phyloP scores from a whole-genome alignment of 805 yeast species.

The Candida chauliodis region DNA sequence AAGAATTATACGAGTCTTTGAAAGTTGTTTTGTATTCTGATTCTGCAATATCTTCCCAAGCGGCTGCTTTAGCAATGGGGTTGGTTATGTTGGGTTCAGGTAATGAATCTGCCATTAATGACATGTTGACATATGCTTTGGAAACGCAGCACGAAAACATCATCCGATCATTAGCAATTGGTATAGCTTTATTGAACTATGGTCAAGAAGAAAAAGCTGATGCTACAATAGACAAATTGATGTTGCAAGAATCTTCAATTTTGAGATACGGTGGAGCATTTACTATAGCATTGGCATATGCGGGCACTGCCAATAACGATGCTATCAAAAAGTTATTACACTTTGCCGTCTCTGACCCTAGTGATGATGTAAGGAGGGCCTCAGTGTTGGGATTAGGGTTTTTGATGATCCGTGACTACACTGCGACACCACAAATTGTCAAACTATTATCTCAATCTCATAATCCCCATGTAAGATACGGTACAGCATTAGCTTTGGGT shows the following conservation, averaged over 20 bases:
- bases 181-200: conserved; percentile 80
- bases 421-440: conserved; percentile 92
- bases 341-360: conserved; percentile 93
- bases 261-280: conserved; percentile 95
- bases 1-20: conserved; percentile 72
- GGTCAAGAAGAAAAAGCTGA: conserved; percentile 85
- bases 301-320: conserved; percentile 88
- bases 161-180: conserved; percentile 87
- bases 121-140: conserved; percentile 86
- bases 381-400: conserved; percentile 91
- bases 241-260: conserved; percentile 73
- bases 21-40: conserved; percentile 83
- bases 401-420: conserved; percentile 82
- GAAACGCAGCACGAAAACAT: conserved; percentile 96
- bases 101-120: conserved; percentile 59
- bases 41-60: conserved; percentile 92
- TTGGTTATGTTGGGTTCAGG: conserved; percentile 93
- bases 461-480: conserved; percentile 97
- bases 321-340: conserved; percentile 87
- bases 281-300: conserved; percentile 91
- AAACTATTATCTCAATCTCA: conserved; percentile 90
- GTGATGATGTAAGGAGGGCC: conserved; percentile 95
- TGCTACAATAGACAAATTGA: conserved; percentile 56
- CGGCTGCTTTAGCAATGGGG: conserved; percentile 96
- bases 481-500: conserved; percentile 96